Base-by-base conservation (phyloP, 768 basidiomycete species). In the Trametes cubensis region DNA sequence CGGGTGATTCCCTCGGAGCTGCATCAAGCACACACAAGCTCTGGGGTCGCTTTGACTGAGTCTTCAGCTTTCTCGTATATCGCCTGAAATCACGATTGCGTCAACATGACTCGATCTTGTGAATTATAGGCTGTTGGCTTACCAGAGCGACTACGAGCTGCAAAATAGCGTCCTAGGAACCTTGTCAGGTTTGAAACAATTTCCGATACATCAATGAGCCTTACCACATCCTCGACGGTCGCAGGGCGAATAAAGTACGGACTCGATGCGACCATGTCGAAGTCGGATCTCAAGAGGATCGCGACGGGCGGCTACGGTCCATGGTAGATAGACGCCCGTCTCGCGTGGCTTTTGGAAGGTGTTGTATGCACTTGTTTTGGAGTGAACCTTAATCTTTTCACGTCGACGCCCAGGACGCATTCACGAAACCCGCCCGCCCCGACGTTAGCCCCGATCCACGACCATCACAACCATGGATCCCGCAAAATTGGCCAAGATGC, bases 401-500 rank as follows among this genome's bases (percentile, higher is more conserved):
- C 70, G 53, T 56, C 61, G 70, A 68, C 72, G 71, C 69, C 71
- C 66, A 69, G 63, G 62, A 65, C 69, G 62, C 60, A 63, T 62
- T 45, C 61, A 59, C 66, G 45, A 72, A 71, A 66, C 57, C 63
- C 66, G 63, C 63, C 47, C 61, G 59, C 61, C 62, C 66, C 61
- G 60, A 67, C 62, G 66, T 52, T 61, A 55, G 64, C 65, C 72
- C 73, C 72, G 73, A 74, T 74, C 76, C 73, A 70, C 69, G 63
- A 63, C 69, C 45, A 45, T 60, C 49, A 63, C 51, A 63, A 72
- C 69, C 70, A 91, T 92, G 91, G 90, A 94, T 80, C 85, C 84
- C 73, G 86, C 79, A 80, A 97, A 97, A 88, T 80, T 98, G 82
- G 94, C 94, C 70, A 96, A 95, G 83, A 83, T 98, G 68, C 92